phyloP scores from a whole-genome alignment of 2,329 filamentous ascomycete species.

The Zymoseptoria passerinii region DNA sequence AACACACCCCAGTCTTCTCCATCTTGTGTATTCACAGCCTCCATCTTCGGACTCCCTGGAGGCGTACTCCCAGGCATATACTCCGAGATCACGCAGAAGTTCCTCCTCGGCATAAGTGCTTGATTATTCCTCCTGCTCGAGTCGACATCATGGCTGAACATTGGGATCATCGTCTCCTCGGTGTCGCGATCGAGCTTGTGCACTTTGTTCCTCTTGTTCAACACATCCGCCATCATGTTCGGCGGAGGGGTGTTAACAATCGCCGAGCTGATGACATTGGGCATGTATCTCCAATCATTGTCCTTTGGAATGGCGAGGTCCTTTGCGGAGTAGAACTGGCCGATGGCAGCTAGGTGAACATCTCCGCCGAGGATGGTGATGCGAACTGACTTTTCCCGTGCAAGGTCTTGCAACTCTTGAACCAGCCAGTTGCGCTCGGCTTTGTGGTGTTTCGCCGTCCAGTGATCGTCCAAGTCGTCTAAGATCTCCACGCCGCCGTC shows the following conservation, averaged over 20 bases:
- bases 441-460: constrained; percentile 94
- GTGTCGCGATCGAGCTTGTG: constrained; percentile 62
- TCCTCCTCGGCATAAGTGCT: constrained; percentile 75
- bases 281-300: constrained; percentile 91
- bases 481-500: constrained; percentile 87
- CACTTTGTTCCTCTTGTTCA: constrained; percentile 84
- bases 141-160: constrained; percentile 84
- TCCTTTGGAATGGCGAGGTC: constrained; percentile 72
- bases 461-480: constrained; percentile 91
- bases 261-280: constrained; percentile 86
- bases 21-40: constrained; percentile 24
- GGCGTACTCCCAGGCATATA: constrained; percentile 75
- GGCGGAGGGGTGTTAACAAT: constrained; percentile 90
- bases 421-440: constrained; percentile 78
- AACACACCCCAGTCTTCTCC: constrained; percentile 6
- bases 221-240: constrained; percentile 76
- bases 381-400: constrained; percentile 83
- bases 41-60: constrained; percentile 49
- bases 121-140: constrained; percentile 87
- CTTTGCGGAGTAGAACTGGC: constrained; percentile 90
- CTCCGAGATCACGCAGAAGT: constrained; percentile 88
- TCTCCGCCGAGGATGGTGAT: constrained; percentile 90
- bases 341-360: constrained; percentile 84
- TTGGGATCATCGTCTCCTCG: constrained; percentile 90
- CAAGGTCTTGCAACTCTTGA: constrained; percentile 85